These are phyloP conservation scores for Spathaspora hagerdaliae DNA, from an alignment of 805 yeast genomes.

Conservation along the genomic window DNA sequence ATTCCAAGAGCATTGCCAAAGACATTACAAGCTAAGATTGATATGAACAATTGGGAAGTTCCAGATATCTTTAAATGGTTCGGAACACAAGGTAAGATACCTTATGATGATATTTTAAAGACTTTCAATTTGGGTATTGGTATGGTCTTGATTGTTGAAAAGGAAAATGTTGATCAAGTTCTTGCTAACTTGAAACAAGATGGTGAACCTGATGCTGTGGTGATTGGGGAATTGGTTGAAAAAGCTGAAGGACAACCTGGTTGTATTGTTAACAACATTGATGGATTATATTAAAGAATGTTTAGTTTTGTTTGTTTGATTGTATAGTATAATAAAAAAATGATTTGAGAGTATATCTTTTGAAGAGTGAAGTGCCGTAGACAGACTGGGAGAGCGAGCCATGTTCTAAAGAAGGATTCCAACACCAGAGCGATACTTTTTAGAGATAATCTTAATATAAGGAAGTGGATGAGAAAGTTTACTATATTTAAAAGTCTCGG, in stretches of 20 bases:
- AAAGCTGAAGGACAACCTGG: constrained; percentile 47
- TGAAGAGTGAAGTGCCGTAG: too few species aligned
- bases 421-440: too few species aligned
- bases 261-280: constrained; percentile 52
- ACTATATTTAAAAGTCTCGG: too few species aligned
- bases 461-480: too few species aligned
- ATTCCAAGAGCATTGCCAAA: constrained; percentile 92
- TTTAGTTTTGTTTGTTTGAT: too few species aligned
- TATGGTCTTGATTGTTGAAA: constrained; percentile 83
- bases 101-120: constrained; percentile 76
- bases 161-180: constrained; percentile 58
- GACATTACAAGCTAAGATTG: constrained; percentile 73
- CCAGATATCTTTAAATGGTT: constrained; percentile 93
- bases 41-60: constrained; percentile 75
- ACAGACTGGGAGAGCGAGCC: too few species aligned
- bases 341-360: too few species aligned
- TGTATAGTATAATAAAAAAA: too few species aligned
- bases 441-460: too few species aligned
- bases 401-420: too few species aligned
- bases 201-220: constrained; percentile 66
- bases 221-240: constrained; percentile 36
- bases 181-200: constrained; percentile 50
- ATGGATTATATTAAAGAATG: constrained; percentile 22
- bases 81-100: constrained; percentile 87
- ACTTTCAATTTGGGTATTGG: constrained; percentile 97